These are phyloP conservation scores for Tuber calosporum DNA, from an alignment of 495 filamentous ascomycete genomes.

Conservation along the genomic window DNA sequence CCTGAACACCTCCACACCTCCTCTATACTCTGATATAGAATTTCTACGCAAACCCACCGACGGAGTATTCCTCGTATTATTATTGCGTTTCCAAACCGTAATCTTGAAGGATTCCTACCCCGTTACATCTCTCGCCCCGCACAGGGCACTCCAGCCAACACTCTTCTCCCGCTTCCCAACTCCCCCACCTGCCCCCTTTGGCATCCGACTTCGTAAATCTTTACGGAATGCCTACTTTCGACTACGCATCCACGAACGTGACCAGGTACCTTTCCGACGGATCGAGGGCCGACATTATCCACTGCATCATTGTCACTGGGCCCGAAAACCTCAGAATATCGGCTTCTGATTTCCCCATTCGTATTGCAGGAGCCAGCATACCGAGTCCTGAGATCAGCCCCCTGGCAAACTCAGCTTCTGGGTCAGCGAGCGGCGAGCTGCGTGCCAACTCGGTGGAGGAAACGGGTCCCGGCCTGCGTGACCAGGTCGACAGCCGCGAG, in stretches of 20 bases:
- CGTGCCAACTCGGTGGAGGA: slow-evolving; percentile 9
- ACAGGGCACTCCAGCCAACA: background rate
- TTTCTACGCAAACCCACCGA: background rate
- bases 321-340: slow-evolving; percentile 14
- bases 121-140: background rate
- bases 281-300: slow-evolving; percentile 30
- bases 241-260: slow-evolving; percentile 5
- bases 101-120: background rate
- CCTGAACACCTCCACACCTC: background rate
- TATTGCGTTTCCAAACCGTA: background rate
- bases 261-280: slow-evolving; percentile 10
- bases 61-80: background rate
- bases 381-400: slow-evolving; percentile 9
- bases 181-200: background rate
- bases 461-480: slow-evolving; percentile 18
- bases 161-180: background rate
- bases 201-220: background rate
- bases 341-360: slow-evolving; percentile 12
- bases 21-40: background rate
- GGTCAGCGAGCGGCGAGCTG: background rate
- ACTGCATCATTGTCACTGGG: slow-evolving; percentile 28
- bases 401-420: slow-evolving; percentile 5
- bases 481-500: slow-evolving; percentile 6
- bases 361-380: slow-evolving; percentile 4
- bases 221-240: background rate